Percentiles rank a stretch among this genome's conserved stretches.
phyloP scores from a whole-genome alignment of 2,329 filamentous ascomycete genomes.

The Tolypocladium tropicale region DNA sequence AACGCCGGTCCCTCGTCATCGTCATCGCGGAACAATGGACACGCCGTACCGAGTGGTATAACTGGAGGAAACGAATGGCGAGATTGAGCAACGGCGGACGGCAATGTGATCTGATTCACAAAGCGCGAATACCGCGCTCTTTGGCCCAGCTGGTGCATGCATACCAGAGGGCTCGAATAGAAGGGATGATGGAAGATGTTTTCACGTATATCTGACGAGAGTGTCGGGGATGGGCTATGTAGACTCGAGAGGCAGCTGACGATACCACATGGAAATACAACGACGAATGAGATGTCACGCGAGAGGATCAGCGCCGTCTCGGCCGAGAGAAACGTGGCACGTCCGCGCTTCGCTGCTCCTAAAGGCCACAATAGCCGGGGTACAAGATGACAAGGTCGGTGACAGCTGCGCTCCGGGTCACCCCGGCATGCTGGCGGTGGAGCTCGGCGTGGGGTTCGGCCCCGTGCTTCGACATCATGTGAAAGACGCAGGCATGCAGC shows the following conservation, averaged over 20 bases:
- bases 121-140: background rate
- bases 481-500: background rate
- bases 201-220: background rate
- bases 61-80: slow-evolving; percentile 37
- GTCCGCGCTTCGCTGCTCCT: background rate
- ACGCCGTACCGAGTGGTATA: slow-evolving; percentile 26
- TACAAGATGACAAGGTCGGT: background rate
- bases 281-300: background rate
- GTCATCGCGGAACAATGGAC: slow-evolving; percentile 13
- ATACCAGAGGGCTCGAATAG: background rate
- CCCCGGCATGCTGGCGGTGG: background rate
- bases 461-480: background rate
- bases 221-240: background rate
- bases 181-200: background rate
- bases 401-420: background rate
- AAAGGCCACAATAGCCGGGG: background rate
- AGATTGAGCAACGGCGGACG: slow-evolving; percentile 16
- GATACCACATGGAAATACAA: background rate
- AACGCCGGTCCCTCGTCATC: slow-evolving; percentile 12
- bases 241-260: background rate
- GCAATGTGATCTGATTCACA: slow-evolving; percentile 1
- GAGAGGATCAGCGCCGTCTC: background rate
- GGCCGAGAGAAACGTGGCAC: background rate
- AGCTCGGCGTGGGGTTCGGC: background rate
- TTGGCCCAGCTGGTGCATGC: background rate